Percentiles rank a stretch among this genome's conserved stretches.
phyloP scores from a whole-genome alignment of 805 yeast species.

The Tetrapisispora fleetii region DNA sequence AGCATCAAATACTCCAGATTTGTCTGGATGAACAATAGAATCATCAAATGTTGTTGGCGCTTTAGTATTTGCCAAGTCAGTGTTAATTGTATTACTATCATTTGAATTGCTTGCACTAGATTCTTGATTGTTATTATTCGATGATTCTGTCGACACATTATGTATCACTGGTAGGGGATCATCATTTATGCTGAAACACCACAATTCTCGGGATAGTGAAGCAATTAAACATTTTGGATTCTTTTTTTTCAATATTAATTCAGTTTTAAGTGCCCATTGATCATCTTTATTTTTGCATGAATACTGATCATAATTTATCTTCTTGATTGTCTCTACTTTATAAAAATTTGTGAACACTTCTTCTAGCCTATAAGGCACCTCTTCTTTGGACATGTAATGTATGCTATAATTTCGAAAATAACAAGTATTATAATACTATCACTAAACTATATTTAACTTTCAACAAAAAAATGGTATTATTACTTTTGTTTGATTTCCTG shows the following conservation, averaged over 20 bases:
- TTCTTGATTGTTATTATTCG: conserved; percentile 2
- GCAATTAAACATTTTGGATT: conserved; percentile 31
- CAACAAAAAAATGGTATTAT: too few species aligned
- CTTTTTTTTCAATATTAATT: conserved; percentile 29
- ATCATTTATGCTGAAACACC: conserved; percentile 36
- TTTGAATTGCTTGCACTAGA: neutral
- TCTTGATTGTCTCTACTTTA: conserved; percentile 20
- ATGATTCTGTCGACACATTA: conserved; percentile 6
- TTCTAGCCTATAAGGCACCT: conserved; percentile 16
- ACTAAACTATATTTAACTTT: neutral
- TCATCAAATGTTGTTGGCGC: neutral
- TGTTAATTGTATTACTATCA: neutral
- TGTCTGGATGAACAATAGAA: conserved; percentile 17
- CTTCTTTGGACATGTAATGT: conserved; percentile 1
- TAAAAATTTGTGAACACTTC: conserved; percentile 25
- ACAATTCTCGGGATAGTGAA: conserved; percentile 33
- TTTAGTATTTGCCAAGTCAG: neutral
- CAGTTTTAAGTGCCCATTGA: conserved; percentile 35
- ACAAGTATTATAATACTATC: neutral
- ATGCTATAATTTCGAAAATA: neutral
- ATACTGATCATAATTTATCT: conserved; percentile 27
- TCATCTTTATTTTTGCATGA: conserved; percentile 29
- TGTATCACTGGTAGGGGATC: conserved; percentile 29
- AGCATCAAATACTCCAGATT: conserved; percentile 26
- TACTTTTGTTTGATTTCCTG: too few species aligned